A percentile compares a stretch with the other conserved stretches of the same genome.
phyloP scores from a whole-genome alignment of 2,329 filamentous ascomycete species.

The Chaetomiaceae sp. region DNA sequence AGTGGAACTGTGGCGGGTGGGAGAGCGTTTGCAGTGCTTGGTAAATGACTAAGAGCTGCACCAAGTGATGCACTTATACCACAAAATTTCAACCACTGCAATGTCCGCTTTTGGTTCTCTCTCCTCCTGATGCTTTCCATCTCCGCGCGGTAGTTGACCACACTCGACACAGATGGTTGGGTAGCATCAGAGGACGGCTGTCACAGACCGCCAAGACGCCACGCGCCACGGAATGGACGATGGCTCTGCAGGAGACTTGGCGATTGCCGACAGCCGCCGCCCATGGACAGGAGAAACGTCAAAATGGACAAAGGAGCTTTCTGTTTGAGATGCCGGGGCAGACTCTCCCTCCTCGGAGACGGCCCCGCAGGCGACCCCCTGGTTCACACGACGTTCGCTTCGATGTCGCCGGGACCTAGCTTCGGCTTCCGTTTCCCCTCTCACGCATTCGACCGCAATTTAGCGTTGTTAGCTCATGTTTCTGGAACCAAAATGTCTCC shows the following conservation, averaged over 20 bases:
- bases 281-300: neutral
- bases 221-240: neutral
- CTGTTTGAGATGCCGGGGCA: neutral
- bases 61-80: too few relatives aligned
- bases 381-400: slow-evolving; percentile 1
- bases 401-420: neutral
- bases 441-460: neutral
- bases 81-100: neutral
- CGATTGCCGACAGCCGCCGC: slow-evolving; percentile 15
- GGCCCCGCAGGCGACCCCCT: slow-evolving; percentile 1
- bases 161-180: too few relatives aligned
- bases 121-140: too few relatives aligned
- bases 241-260: neutral
- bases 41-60: too few relatives aligned
- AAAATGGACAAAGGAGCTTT: neutral
- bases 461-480: slow-evolving; percentile 1
- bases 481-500: slow-evolving; percentile 4
- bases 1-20: too few relatives aligned
- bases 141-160: too few relatives aligned
- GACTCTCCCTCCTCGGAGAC: neutral
- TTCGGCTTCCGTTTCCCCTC: slow-evolving; percentile 14
- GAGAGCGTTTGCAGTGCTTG: too few relatives aligned
- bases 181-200: slow-evolving; percentile 9
- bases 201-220: neutral
- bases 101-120: too few relatives aligned